Evolutionary conservation across 2,329 filamentous ascomycete species (phyloP).

Genomic region (Phialocephala sp.): DNA sequence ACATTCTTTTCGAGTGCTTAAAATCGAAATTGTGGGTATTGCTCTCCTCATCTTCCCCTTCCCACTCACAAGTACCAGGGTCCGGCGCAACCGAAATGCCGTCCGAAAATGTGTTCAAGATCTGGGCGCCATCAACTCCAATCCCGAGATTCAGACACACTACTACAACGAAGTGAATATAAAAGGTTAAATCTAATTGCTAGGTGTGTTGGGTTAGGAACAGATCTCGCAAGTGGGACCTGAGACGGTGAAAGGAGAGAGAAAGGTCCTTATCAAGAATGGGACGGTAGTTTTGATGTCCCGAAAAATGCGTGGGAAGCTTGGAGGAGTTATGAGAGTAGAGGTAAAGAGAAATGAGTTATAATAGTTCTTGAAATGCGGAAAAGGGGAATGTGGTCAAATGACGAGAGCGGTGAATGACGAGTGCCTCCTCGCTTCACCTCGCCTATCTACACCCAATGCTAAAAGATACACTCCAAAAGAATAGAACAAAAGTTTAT

Average conservation of each 20-base stretch:
- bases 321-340: constrained; percentile 26
- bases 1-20: no score
- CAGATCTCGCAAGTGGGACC: constrained; percentile 19
- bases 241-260: constrained; percentile 18
- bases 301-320: constrained; percentile 20
- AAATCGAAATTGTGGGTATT: no score
- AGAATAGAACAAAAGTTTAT: no score
- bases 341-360: constrained; percentile 5
- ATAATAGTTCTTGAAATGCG: no score
- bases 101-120: constrained; percentile 8
- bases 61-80: neutral
- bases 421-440: no score
- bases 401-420: no score
- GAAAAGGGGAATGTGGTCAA: no score
- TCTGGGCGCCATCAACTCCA: constrained; percentile 7
- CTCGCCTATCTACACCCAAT: no score
- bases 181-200: constrained; percentile 10
- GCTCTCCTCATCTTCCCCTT: neutral
- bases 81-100: constrained; percentile 11
- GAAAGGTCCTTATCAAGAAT: constrained; percentile 24
- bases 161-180: constrained; percentile 28
- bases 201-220: constrained; percentile 21
- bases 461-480: no score
- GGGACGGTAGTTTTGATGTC: constrained; percentile 22
- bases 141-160: constrained; percentile 20